phyloP scores from a whole-genome alignment of 2,329 filamentous ascomycete genomes.

The Stemphylium vesicarium region DNA sequence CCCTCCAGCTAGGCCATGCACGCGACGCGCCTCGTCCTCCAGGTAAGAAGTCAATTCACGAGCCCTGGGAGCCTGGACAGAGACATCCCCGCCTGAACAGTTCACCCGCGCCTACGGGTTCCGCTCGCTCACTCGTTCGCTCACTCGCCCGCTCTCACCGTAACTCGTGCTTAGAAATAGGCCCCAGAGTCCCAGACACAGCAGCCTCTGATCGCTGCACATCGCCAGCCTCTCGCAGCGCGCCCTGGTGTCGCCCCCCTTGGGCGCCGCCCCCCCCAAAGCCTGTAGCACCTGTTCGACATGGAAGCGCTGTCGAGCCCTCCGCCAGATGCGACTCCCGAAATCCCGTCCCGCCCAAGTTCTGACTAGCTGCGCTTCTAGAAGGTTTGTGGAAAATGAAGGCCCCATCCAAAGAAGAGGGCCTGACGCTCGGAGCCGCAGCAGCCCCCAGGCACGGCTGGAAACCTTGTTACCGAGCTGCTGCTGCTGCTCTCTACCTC shows the following conservation, averaged over 20 bases:
- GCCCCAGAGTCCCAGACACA: background rate
- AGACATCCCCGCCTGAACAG: no score
- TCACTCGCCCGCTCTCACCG: slow-evolving; percentile 16
- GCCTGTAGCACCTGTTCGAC: slow-evolving; percentile 37
- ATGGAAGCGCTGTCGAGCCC: slow-evolving; percentile 26
- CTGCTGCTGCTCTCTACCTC: slow-evolving; percentile 8
- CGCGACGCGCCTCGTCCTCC: no score
- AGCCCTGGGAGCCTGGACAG: no score
- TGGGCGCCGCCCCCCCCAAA: background rate
- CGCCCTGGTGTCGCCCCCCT: slow-evolving; percentile 7
- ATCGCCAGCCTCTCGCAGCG: slow-evolving; percentile 8
- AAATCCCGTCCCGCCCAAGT: slow-evolving; percentile 31
- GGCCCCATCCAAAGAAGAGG: slow-evolving; percentile 29
- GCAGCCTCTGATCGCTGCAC: no score
- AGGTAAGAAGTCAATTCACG: no score
- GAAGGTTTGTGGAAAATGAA: slow-evolving; percentile 46
- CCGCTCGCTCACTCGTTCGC: background rate
- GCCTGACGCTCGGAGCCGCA: slow-evolving; percentile 25
- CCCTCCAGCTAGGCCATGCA: background rate
- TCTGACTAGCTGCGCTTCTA: slow-evolving; percentile 46
- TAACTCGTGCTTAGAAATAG: slow-evolving; percentile 12
- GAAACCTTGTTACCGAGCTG: slow-evolving; percentile 29
- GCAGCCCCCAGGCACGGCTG: slow-evolving; percentile 20
- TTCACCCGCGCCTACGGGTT: no score
- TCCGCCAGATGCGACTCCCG: slow-evolving; percentile 24